Conservation (phyloP, 257 asterid genomes). For the Capsicum rhomboideum region DNA sequence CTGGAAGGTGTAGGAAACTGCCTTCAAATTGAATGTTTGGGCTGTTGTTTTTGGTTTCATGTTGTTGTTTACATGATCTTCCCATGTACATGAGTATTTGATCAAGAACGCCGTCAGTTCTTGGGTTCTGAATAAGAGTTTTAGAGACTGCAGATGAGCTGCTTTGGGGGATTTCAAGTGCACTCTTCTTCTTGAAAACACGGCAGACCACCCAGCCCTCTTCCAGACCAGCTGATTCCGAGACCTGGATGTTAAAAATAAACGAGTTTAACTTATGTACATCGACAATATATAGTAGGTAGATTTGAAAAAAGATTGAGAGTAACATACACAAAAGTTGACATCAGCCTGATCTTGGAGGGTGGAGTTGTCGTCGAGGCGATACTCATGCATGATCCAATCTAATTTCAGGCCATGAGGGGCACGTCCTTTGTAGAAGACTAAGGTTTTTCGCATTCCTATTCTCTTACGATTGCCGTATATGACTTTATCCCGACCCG, state of each 20-base stretch:
- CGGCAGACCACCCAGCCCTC: constrained; percentile 98
- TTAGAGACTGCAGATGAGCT: constrained; percentile 8
- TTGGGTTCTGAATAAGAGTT: constrained; percentile 2
- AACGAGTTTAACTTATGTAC: background rate
- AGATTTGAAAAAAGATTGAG: background rate
- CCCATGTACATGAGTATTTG: constrained; percentile 78
- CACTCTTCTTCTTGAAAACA: constrained; percentile 91
- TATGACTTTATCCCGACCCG: constrained; percentile 78
- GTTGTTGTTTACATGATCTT: constrained; percentile 46
- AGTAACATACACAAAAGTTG: background rate
- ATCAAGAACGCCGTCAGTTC: constrained; percentile 56
- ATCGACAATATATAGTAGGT: background rate
- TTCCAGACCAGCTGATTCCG: constrained; percentile 22
- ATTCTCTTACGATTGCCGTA: constrained; percentile 55
- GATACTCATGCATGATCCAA: constrained; percentile 90
- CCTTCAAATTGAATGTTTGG: background rate
- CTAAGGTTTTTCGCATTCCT: constrained; percentile 84
- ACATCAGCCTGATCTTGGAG: background rate
- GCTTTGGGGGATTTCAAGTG: constrained; percentile 24
- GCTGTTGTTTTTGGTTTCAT: constrained; percentile 1
- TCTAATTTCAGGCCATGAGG: constrained; percentile 86
- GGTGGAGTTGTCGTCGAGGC: constrained; percentile 47
- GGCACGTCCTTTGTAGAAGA: constrained; percentile 78
- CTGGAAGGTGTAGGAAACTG: constrained; percentile 63
- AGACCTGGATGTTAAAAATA: constrained; percentile 13